These are phyloP conservation scores for Lactarius trivialis DNA, from an alignment of 768 basidiomycete species.

Conservation along the genomic window DNA sequence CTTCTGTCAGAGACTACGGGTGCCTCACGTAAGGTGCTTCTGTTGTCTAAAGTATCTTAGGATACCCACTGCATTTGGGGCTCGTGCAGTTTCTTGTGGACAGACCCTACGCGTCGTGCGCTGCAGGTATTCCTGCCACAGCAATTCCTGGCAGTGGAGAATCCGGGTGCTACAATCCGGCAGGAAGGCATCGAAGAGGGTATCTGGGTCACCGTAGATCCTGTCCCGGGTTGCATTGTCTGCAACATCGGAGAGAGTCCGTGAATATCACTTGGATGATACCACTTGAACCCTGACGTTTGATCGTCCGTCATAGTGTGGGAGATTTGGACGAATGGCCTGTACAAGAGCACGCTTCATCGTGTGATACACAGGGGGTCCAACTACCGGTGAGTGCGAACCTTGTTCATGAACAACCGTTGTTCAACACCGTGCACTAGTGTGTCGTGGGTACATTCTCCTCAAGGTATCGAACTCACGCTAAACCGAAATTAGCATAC, in stretches of 20 bases:
- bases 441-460: constrained; percentile 53
- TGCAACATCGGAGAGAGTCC: constrained; percentile 90
- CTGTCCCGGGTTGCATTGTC: constrained; percentile 74
- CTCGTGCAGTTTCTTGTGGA: constrained; percentile 65
- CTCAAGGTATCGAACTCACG: constrained; percentile 1
- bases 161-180: constrained; percentile 34
- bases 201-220: constrained; percentile 79
- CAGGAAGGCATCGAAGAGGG: constrained; percentile 51
- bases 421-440: constrained; percentile 30
- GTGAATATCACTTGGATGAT: constrained; percentile 26
- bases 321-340: constrained; percentile 85
- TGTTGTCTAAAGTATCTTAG: neutral
- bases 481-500: constrained; percentile 44
- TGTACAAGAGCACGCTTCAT: constrained; percentile 87
- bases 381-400: constrained; percentile 48
- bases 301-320: constrained; percentile 52
- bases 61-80: constrained; percentile 15
- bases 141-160: constrained; percentile 30
- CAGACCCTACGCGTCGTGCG: constrained; percentile 73
- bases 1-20: constrained; percentile 70
- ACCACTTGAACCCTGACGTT: neutral
- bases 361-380: constrained; percentile 72
- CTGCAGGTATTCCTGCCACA: constrained; percentile 71
- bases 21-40: constrained; percentile 62
- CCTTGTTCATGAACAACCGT: neutral